phyloP scores from a whole-genome alignment of 208 protist species.

The Trypanosoma caninum region DNA sequence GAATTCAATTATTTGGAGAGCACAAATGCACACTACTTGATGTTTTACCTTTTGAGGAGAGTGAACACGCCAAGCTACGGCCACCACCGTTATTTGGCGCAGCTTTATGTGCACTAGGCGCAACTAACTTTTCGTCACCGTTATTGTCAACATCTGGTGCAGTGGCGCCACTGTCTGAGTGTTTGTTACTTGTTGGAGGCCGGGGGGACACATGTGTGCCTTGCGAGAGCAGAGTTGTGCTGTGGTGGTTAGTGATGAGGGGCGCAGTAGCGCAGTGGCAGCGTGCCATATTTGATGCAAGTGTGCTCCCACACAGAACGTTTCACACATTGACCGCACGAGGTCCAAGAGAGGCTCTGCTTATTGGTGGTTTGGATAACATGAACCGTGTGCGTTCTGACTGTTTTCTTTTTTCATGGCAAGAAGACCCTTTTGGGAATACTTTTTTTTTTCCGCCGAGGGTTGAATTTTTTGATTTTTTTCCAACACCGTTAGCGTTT shows the following conservation, averaged over 20 bases:
- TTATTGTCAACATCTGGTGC: background rate
- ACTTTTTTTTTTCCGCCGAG: background rate
- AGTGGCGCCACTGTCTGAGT: constrained; percentile 4
- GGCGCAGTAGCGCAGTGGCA: background rate
- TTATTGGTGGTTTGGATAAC: constrained; percentile 62
- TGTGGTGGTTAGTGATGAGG: constrained; percentile 18
- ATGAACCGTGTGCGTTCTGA: constrained; percentile 39
- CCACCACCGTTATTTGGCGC: constrained; percentile 50
- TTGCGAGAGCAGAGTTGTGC: constrained; percentile 3
- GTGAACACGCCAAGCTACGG: constrained; percentile 38
- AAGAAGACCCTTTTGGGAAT: constrained; percentile 7
- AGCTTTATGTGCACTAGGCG: constrained; percentile 24
- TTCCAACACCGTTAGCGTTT: constrained; percentile 61
- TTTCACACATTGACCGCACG: constrained; percentile 22
- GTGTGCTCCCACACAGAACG: constrained; percentile 19
- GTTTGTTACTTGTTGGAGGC: constrained; percentile 19
- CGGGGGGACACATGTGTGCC: constrained; percentile 3
- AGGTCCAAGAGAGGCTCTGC: constrained; percentile 22
- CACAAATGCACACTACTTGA: constrained; percentile 30
- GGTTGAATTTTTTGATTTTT: constrained; percentile 28
- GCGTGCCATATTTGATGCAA: background rate
- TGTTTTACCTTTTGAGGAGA: constrained; percentile 47
- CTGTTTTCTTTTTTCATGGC: constrained; percentile 55
- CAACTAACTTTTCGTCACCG: background rate
- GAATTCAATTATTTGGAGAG: constrained; percentile 39